Conservation (phyloP, 306 rosid genomes). For the Argentina anserina region DNA sequence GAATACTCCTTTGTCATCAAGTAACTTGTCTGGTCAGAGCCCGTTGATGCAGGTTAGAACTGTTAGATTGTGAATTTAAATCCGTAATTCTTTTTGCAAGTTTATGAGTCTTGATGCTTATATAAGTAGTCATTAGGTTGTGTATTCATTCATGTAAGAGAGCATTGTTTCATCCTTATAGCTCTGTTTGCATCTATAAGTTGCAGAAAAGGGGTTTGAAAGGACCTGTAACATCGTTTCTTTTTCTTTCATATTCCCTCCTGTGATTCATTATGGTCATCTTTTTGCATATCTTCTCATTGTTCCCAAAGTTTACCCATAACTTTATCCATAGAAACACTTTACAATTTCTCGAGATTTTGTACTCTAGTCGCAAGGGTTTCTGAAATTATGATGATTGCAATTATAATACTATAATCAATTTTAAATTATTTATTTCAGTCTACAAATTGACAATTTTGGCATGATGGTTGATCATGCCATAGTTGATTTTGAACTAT, state of each 20-base stretch:
- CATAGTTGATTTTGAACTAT: not conserved
- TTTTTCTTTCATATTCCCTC: not conserved
- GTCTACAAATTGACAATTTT: not conserved
- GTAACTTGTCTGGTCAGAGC: constrained; percentile 55
- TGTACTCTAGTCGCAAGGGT: not conserved
- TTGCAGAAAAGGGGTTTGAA: not conserved
- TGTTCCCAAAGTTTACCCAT: not conserved
- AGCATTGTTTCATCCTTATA: not conserved
- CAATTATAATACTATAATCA: not conserved
- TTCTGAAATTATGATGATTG: not conserved
- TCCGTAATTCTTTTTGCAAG: not conserved
- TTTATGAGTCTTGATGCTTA: not conserved
- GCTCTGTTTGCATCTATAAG: not conserved
- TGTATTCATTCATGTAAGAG: not conserved
- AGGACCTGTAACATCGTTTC: not conserved
- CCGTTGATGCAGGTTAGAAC: constrained; percentile 64
- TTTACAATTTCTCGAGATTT: not conserved
- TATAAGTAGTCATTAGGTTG: not conserved
- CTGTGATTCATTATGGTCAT: not conserved
- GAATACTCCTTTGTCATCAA: constrained; percentile 59
- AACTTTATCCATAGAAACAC: not conserved
- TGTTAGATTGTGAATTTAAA: not conserved
- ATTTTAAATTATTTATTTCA: not conserved
- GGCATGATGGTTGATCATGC: not conserved
- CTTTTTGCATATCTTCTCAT: not conserved